A percentile compares a stretch with the other conserved stretches of the same genome.
Evolutionary conservation across 768 basidiomycete species (phyloP).

Genomic region (Multifurca ochricompacta): DNA sequence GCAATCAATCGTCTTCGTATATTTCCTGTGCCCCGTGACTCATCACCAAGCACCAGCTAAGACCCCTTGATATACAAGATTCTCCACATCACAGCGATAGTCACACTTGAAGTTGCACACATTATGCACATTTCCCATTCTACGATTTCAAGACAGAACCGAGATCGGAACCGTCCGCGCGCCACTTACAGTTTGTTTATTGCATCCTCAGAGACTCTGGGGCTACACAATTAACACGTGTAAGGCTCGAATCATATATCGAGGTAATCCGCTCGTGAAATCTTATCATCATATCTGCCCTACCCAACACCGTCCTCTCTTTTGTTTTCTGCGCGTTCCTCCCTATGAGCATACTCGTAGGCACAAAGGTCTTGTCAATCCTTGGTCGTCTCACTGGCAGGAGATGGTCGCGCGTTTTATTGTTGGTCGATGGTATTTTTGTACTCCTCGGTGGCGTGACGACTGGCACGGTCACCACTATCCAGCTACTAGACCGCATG

Average conservation of each 20-base stretch:
- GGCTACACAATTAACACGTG: background rate
- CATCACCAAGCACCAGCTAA: background rate
- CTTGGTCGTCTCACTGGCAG: slow-evolving; percentile 15
- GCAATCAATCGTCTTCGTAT: slow-evolving; percentile 19
- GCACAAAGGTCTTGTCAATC: slow-evolving; percentile 15
- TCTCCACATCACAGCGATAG: slow-evolving; percentile 14
- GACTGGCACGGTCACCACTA: slow-evolving; percentile 17
- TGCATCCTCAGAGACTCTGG: slow-evolving; percentile 19
- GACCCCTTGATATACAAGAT: background rate
- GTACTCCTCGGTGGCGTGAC: slow-evolving; percentile 20
- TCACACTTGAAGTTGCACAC: slow-evolving; percentile 3
- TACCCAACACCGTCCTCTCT: slow-evolving; percentile 15
- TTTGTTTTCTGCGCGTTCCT: slow-evolving; percentile 15
- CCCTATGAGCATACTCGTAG: slow-evolving; percentile 1
- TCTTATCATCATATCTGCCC: slow-evolving; percentile 13
- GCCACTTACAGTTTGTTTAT: slow-evolving; percentile 17
- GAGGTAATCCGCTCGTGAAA: slow-evolving; percentile 17
- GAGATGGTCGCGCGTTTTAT: slow-evolving; percentile 16
- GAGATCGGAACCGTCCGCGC: slow-evolving; percentile 7
- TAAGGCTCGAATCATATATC: slow-evolving; percentile 20
- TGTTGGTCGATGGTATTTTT: slow-evolving; percentile 16
- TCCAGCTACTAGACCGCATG: slow-evolving; percentile 18
- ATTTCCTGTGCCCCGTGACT: slow-evolving; percentile 4
- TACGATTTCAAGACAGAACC: slow-evolving; percentile 9
- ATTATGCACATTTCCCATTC: slow-evolving; percentile 14